Evolutionary conservation across 2,329 filamentous ascomycete species (phyloP).

Genomic region (Colletotrichum australisinense): DNA sequence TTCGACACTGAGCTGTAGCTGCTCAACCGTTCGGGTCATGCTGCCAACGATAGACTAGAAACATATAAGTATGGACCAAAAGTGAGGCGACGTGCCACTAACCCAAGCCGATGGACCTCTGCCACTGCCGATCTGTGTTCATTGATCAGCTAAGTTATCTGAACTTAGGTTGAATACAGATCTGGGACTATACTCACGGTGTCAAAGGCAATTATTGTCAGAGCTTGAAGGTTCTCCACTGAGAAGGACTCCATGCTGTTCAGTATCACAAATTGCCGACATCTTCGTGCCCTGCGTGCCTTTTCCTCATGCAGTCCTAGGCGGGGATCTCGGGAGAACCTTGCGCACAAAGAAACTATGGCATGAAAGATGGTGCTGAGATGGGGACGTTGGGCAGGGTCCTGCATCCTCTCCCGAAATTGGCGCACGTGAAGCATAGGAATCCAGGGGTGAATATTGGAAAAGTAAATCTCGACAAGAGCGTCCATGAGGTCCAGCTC

Average conservation of each 20-base stretch:
- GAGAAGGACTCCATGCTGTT: conserved; percentile 49
- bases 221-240: conserved; percentile 47
- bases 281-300: conserved; percentile 38
- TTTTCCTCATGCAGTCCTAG: conserved; percentile 39
- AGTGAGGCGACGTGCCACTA: not conserved
- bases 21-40: conserved; percentile 52
- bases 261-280: conserved; percentile 45
- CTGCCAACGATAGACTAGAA: conserved; percentile 45
- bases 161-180: not conserved
- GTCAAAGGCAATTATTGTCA: conserved; percentile 50
- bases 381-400: conserved; percentile 36
- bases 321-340: conserved; percentile 41
- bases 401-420: conserved; percentile 39
- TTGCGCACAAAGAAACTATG: conserved; percentile 44
- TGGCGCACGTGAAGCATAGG: conserved; percentile 47
- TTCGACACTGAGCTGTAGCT: conserved; percentile 50
- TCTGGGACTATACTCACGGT: conserved; percentile 38
- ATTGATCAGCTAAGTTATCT: not conserved
- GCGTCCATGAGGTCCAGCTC: conserved; percentile 46
- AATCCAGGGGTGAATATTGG: conserved; percentile 52
- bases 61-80: not conserved
- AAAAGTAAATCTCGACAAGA: conserved; percentile 50
- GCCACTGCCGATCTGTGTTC: conserved; percentile 46
- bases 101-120: conserved; percentile 47
- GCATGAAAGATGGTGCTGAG: conserved; percentile 49